Evolutionary conservation across 192 early-diverging fungal species (phyloP), one percentile per base, ranked within the genome.

Genomic region (Mortierella alpina): DNA sequence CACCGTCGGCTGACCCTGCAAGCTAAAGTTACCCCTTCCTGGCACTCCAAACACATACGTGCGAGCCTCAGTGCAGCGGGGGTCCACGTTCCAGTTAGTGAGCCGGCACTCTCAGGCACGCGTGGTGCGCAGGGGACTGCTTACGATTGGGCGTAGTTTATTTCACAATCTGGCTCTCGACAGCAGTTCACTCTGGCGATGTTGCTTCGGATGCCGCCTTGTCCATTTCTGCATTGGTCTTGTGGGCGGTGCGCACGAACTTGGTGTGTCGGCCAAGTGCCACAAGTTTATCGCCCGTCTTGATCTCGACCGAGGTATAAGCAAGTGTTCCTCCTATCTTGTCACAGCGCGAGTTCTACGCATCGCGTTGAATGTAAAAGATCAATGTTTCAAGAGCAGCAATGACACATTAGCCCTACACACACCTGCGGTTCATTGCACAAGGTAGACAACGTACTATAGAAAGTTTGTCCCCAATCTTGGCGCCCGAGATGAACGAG

Each of bases 211-310:
- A n/a, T 4, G 39, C 7, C 22, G 47, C 18, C 22, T 57, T 48
- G 52, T 79, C 63, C 18, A 6, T 4, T 14, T 72, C 45, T 1
- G 69, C 77, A 44, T 80, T 80, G 8, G 59, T 20, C 48, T 65
- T 59, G 59, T 82, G 84, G 12, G 84, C 80, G 5, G 61, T 50
- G 9, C 82, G 82, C 41, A 90, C 83, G 76, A 80, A 90, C 72
- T 90, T 90, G 48, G 84, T 90, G 53, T 90, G 88, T 13, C 88
- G 66, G 42, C 88, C 88, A 20, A 84, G 68, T 4, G 84, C 87
- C 23, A 90, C 84, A 23, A 70, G 15, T 45, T 81, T 88, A 14
- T 69, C 82, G n/a, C 83, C 82, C 10, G 75, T 71, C 5, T 39
- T 67, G 51, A 89, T 59, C 55, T 90, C 84, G 8, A 88, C 65